Conservation (phyloP, 169 alveolate species). For the Cryptosporidium tyzzeri region DNA sequence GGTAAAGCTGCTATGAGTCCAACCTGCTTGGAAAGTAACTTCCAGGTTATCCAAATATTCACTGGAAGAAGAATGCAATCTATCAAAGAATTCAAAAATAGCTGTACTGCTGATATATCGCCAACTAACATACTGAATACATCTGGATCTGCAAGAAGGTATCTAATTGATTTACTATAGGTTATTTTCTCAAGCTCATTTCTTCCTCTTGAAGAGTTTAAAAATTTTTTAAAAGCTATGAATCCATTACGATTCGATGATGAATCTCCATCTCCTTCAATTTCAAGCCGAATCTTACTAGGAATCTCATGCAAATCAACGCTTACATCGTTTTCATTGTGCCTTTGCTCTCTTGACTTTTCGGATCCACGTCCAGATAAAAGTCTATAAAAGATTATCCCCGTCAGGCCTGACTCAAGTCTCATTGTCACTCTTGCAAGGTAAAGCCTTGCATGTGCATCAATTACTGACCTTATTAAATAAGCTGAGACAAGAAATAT, state of each 20-base stretch:
- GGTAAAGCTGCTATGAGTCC: conserved; percentile 64
- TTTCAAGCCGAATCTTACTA: conserved; percentile 20
- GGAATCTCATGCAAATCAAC: neutral
- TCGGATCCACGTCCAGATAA: conserved; percentile 12
- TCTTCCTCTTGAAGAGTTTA: neutral
- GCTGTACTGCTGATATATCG: conserved; percentile 49
- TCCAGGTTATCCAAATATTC: conserved; percentile 61
- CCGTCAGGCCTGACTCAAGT: conserved; percentile 65
- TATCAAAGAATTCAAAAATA: conserved; percentile 41
- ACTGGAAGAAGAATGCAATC: conserved; percentile 40
- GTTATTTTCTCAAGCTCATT: neutral
- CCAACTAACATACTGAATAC: conserved; percentile 67
- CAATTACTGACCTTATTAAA: conserved; percentile 27
- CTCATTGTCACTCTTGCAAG: conserved; percentile 60
- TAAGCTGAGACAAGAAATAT: conserved; percentile 20
- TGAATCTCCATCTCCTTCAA: conserved; percentile 16
- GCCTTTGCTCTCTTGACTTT: neutral
- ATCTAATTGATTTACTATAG: conserved; percentile 26
- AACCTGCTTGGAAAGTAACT: conserved; percentile 37
- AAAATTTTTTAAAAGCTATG: neutral
- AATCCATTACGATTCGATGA: neutral
- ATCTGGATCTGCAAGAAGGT: conserved; percentile 48
- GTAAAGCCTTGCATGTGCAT: conserved; percentile 72
- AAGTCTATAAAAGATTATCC: conserved; percentile 36
- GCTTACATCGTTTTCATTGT: neutral